Evolutionary conservation across 1,284 basidiomycete genomes (phyloP).

Genomic region (Serendipita sp.): DNA sequence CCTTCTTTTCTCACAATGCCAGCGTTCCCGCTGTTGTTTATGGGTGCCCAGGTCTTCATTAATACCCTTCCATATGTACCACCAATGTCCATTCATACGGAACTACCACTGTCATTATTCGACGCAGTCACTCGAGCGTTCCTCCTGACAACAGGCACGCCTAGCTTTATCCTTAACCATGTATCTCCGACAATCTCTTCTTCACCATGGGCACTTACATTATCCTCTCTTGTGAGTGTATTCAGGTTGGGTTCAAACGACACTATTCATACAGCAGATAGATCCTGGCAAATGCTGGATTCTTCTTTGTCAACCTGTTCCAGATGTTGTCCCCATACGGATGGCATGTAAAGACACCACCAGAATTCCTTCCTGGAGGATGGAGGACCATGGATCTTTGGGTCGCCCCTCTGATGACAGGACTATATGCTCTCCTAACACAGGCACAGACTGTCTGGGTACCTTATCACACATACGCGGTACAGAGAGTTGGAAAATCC

Average conservation of each 20-base stretch:
- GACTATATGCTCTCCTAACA: constrained; percentile 55
- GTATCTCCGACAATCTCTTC: constrained; percentile 32
- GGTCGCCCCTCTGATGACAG: constrained; percentile 57
- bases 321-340: constrained; percentile 55
- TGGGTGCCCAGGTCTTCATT: constrained; percentile 40
- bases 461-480: constrained; percentile 28
- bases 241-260: constrained; percentile 7
- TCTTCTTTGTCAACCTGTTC: constrained; percentile 53
- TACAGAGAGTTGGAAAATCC: not conserved
- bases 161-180: constrained; percentile 42
- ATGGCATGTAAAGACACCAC: constrained; percentile 46
- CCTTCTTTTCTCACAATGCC: constrained; percentile 60
- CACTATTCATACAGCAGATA: constrained; percentile 18
- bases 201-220: constrained; percentile 57
- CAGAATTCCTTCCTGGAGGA: constrained; percentile 53
- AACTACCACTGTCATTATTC: constrained; percentile 47
- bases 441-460: constrained; percentile 68
- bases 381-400: constrained; percentile 64
- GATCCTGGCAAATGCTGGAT: constrained; percentile 57
- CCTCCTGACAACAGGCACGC: constrained; percentile 57
- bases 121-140: constrained; percentile 57
- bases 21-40: constrained; percentile 39
- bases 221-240: constrained; percentile 46
- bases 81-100: constrained; percentile 32
- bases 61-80: constrained; percentile 45